Evolutionary conservation across 768 basidiomycete genomes (phyloP), one percentile per base, ranked within the genome.

Genomic region (Amanita phalloides): DNA sequence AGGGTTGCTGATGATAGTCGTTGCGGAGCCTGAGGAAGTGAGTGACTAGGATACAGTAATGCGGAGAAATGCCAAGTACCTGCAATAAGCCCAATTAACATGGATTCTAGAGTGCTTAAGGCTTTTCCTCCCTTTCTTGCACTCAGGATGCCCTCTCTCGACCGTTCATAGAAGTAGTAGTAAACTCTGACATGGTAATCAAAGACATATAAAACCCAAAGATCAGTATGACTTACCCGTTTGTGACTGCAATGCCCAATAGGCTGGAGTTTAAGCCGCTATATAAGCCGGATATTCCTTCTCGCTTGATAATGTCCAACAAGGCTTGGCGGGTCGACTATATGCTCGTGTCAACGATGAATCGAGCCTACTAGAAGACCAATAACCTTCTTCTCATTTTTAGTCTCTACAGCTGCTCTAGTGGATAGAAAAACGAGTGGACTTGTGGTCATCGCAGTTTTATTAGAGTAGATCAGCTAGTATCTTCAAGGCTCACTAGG

Each of bases 371-470:
- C 25, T 30, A n/a, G 13, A 28, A 41, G 20, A 10, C 9, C 26
- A 3, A 49, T 39, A 25, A 87, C 91, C 75, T 90, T 86, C 54
- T 81, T 68, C 56, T 86, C 78, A 44, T 77, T 83, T 70, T 84
- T 89, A 0, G 86, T 84, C 57, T 90, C 85, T 3, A 98, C 90
- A 6, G 94, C 95, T 3, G 92, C 90, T 45, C 94, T 79, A 1
- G 95, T 98, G 6, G 90, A 94, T 38, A 98, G 69, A 64, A 92
- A 87, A 54, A 96, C 82, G 33, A 99, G 76, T 6, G 96, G 96
- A 62, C 92, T 96, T 53, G 44, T 14, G 53, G 8, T 14, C 5
- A 1, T 37, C 36, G 43, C 41, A n/a, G 20, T 26, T 58, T 26
- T 48, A 48, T 57, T 36, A 38, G 39, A 53, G 33, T 37, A 37